A percentile compares a stretch with the other conserved stretches of the same genome.
These are phyloP conservation scores for Mycena sanguinolenta DNA, from an alignment of 768 basidiomycete species.

Conservation along the genomic window DNA sequence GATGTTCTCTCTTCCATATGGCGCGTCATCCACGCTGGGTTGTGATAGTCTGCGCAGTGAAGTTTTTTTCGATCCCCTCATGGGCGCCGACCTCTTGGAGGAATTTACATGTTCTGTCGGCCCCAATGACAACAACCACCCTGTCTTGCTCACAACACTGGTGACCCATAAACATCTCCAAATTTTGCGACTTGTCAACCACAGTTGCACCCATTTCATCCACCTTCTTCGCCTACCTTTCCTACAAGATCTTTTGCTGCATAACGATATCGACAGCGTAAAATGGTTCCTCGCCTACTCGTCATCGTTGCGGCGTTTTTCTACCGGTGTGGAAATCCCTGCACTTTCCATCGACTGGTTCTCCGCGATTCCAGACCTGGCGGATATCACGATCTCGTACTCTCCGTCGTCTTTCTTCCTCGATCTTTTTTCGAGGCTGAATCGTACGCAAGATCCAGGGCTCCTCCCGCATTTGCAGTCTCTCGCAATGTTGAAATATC, in stretches of 20 bases:
- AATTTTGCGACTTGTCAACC: not conserved
- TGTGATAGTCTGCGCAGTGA: not conserved
- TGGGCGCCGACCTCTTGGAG: not conserved
- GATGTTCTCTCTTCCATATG: not conserved
- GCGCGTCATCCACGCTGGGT: not conserved
- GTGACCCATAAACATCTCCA: constrained; percentile 8
- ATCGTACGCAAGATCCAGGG: not conserved
- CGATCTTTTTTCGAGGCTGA: not conserved
- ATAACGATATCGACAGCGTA: not conserved
- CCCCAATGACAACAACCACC: too few relatives aligned
- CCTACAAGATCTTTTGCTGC: not conserved
- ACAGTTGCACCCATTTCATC: not conserved
- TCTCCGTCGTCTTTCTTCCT: not conserved
- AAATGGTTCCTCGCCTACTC: not conserved
- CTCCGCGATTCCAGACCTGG: constrained; percentile 6
- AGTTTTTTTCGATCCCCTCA: not conserved
- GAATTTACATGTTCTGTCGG: not conserved
- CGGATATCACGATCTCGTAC: not conserved
- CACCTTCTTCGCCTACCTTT: not conserved
- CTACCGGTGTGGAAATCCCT: not conserved
- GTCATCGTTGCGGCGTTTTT: constrained; percentile 4
- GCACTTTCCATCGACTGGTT: not conserved
- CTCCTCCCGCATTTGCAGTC: constrained; percentile 15
- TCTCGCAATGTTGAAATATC: not conserved
- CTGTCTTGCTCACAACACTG: not conserved